Evolutionary conservation across 768 basidiomycete genomes (phyloP), one percentile per base, ranked within the genome.

Genomic region (Agaricus subrufescens): DNA sequence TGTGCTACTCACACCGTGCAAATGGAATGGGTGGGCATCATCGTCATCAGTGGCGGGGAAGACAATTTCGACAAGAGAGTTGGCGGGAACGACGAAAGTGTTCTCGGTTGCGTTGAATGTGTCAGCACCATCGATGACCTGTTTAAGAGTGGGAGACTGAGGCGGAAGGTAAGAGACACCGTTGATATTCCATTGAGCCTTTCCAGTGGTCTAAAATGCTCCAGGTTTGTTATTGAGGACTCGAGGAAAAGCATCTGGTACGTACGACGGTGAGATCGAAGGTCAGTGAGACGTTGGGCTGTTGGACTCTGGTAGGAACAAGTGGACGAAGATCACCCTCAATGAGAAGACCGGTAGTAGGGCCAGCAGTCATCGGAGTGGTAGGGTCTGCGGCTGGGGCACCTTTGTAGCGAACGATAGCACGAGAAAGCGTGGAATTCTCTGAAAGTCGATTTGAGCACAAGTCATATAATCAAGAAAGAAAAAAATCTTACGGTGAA

Each of bases 271-370:
- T 62, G 54, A 61, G 75, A 50, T 56, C 66, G 79, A 82, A 45
- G 4, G 62, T 64, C 30, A 65, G 54, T 44, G 59, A 60, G 54
- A 64, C 48, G 49, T 63, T 62, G 38, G 64, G 61, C 7, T 50
- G n/a, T 23, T 12, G 4, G 29, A 56, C 46, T 58, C 56, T 26
- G 58, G 64, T 56, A 43, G 68, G 66, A 8, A 34, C 52, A 19
- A 71, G 63, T 5, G 73, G 69, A 47, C 67, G 72, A 2, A 81
- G 67, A 25, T 68, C 59, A 1, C 67, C 68, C 61, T 81, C 80
- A 63, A 42, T 68, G 57, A 56, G 61, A 48, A 42, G 69, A 65
- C 66, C 61, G 29, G 57, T 61, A 23, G 61, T 57, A 11, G 61
- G 62, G 15, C 62, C 60, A 0, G 29, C 11, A 25, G 55, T 56